Base-by-base conservation (phyloP, 2,329 filamentous ascomycete genomes). In the Boeremia exigua region DNA sequence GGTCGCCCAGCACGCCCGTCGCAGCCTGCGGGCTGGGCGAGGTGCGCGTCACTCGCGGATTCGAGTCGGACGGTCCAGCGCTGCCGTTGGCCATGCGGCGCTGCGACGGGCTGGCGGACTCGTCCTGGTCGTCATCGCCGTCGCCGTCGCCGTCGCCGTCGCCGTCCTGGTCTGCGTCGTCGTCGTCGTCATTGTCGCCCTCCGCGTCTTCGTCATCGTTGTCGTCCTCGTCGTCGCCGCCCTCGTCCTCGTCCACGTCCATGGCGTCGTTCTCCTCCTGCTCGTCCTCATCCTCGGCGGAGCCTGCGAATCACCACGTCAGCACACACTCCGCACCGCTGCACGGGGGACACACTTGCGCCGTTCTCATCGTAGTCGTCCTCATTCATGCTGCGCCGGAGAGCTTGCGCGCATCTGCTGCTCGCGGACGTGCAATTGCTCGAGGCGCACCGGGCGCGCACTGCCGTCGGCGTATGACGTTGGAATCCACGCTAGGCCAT, bases 41-140 rank as follows among this genome's bases (percentile, higher is more conserved):
- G 3, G 79, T 81, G 51, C 82, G 72, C 15, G 78, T 74, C 12
- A 81, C 77, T 33, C 81, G 77, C 0, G 79, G 79, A 47, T 84
- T 82, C 29, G 75, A 73, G 43, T 67, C 68, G 23, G 63, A 64
- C 8, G 60, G 61, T 2, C 62, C 62, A 23, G 66, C 64, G 30
- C 65, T 60, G 44, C 72, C 69, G 44, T 74, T 73, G 11, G 67
- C 54, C 25, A 72, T 65, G 38, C 62, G 63, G 23, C 72, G 74
- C 53, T 76, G 75, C 19, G 73, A 70, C 37, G 79, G 78, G 33
- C 78, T 79, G 44, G 81, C 79, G 14, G 70, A 60, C n/a, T 81
- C 77, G 44, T 80, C 77, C 25, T 79, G 74, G 7, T 79, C 77
- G 27, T 79, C 19, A 25, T 79, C 38, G 15, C 10, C 70, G 6